Conservation (phyloP, 2,329 filamentous ascomycete genomes). For the Venturia nashicola region DNA sequence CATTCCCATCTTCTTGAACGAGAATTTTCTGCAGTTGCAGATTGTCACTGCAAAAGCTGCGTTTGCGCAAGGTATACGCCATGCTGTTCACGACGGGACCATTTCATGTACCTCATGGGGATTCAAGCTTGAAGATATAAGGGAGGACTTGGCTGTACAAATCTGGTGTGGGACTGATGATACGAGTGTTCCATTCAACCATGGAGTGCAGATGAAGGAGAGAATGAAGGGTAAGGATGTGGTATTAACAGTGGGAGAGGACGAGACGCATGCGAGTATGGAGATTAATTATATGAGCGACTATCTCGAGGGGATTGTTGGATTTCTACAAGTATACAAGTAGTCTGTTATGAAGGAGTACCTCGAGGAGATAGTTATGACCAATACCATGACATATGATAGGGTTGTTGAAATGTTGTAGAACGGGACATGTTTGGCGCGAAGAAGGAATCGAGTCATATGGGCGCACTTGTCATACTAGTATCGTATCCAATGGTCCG, state of each 20-base stretch:
- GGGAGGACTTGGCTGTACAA: constrained; percentile 22
- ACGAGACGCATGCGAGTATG: constrained; percentile 24
- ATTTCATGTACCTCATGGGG: constrained; percentile 19
- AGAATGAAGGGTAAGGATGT: constrained; percentile 20
- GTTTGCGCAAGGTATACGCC: constrained; percentile 21
- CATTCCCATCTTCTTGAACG: constrained; percentile 14
- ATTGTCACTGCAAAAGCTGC: not conserved
- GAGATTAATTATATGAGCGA: constrained; percentile 13
- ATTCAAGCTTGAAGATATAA: constrained; percentile 24
- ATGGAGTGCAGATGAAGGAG: constrained; percentile 21
- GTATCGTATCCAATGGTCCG: too few species aligned
- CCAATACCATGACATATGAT: too few species aligned
- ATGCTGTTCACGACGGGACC: constrained; percentile 19
- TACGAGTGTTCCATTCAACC: constrained; percentile 21
- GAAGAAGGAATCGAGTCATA: too few species aligned
- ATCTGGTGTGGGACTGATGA: constrained; percentile 27
- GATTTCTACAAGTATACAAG: too few species aligned
- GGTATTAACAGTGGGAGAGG: constrained; percentile 16
- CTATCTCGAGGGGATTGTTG: constrained; percentile 12
- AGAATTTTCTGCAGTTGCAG: constrained; percentile 12
- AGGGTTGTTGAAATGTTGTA: too few species aligned
- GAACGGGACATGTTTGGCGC: too few species aligned
- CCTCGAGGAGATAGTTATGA: too few species aligned
- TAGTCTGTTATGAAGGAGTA: too few species aligned
- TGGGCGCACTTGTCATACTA: too few species aligned